Evolutionary conservation across 805 yeast genomes (phyloP), one percentile per base, ranked within the genome.

Genomic region (Yarrowia porcina): DNA sequence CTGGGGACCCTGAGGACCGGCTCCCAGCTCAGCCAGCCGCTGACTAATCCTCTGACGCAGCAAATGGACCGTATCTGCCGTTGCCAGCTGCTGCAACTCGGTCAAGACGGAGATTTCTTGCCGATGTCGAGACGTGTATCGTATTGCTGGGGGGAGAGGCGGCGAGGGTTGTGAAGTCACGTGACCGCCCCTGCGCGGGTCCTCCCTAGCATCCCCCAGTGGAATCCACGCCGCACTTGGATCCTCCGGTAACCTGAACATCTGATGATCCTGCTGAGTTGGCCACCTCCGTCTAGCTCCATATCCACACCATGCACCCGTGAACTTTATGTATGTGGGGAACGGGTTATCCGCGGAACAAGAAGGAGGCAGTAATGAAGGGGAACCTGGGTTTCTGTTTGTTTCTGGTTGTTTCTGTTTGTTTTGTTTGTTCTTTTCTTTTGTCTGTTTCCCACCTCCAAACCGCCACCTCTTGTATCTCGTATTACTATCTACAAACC

Each of bases 241-340:
- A 25, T 52, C 28, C 21, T 18, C 38, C n/a, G 49, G 61, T 15
- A 56, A 11, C 61, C 47, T 28, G 61, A 56, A 56, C 49, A 56
- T 56, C 21, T 23, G 13, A 27, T 39, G 7, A 25, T 42, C 47
- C 28, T 39, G 45, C 45, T 41, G 45, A 41, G 45, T 41, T 21
- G 45, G 30, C n/a, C 42, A 11, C 44, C 25, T 8, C 27, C 27
- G 1, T n/a, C 4, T 25, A 15, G 17, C 6, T 10, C 25, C 6
- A 42, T 27, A 25, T 17, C 17, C 20, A n/a, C 18, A 11, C 10
- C 28, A 44, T 44, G 50, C 50, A 44, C 35, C 11, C 6, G 2
- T 15, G 17, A 28, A 44, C 9, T 6, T 44, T 44, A 44, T 9
- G n/a, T n/a, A n/a, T n/a, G n/a, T n/a, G n/a, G n/a, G n/a, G n/a